Evolutionary conservation across 225 moss, liverwort and hornwort species (phyloP).

Genomic region (Climacium dendroides): DNA sequence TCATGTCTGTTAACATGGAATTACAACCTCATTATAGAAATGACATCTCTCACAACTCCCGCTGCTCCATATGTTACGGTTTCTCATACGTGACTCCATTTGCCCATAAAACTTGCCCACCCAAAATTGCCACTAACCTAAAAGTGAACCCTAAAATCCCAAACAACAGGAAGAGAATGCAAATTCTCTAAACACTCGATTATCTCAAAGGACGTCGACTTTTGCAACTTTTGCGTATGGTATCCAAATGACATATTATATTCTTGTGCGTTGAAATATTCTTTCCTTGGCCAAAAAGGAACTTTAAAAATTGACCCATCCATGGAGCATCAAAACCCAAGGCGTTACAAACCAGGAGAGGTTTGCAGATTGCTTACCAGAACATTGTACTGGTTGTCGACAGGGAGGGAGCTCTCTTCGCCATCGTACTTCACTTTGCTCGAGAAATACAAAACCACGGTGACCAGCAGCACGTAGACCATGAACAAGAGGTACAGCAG

Average conservation of each 20-base stretch:
- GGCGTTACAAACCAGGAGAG: neutral
- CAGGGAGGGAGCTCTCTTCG: neutral
- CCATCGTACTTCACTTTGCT: slow-evolving; percentile 4
- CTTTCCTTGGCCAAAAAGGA: neutral
- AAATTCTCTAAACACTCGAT: neutral
- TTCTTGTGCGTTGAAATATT: neutral
- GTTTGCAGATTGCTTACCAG: neutral
- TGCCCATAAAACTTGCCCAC: neutral
- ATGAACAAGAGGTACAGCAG: neutral
- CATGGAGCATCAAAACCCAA: neutral
- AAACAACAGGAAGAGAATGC: neutral
- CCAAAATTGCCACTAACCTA: neutral
- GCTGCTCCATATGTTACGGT: neutral
- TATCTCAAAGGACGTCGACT: neutral
- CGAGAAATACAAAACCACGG: slow-evolving; percentile 23
- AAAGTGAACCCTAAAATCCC: neutral
- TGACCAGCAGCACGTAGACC: neutral
- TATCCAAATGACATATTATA: too few relatives aligned
- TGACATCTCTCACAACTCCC: neutral
- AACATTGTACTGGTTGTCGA: neutral
- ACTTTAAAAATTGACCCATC: neutral
- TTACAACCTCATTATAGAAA: neutral
- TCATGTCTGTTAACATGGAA: too few relatives aligned
- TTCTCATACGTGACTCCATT: neutral
- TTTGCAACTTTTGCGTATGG: neutral